Base-by-base conservation (phyloP, 495 filamentous ascomycete genomes). In the Niebla homalea region DNA sequence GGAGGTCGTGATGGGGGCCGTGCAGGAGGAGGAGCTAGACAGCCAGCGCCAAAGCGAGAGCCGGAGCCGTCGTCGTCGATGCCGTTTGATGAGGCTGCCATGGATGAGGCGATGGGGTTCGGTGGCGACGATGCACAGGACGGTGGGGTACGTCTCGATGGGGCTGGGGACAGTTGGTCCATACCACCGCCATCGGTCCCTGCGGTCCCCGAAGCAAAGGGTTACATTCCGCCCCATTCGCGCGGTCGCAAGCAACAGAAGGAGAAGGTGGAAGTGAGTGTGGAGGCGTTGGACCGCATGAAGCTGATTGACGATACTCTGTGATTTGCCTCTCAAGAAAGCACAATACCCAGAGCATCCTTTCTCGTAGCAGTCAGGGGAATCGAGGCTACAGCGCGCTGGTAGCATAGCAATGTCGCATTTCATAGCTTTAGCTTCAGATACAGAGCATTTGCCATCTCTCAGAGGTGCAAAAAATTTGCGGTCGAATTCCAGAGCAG, bases 11-110 rank as follows among this genome's bases (percentile, higher is more conserved):
- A 15, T 2, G 11, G 29, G 7, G 14, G 29, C 29, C 29, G 29
- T 32, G 29, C 35, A n/a, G 21, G 37, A 43, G 8, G 37, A 32
- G 8, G 48, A 42, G 6, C 2, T 0, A 15, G 29, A 29, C 12
- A 32, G 29, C 29, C 29, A 8, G 29, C 29, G 14, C 29, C 45
- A 10, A 37, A 48, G 32, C 45, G 4, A 36, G 39, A 41, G 39
- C 14, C 39, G 18, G 39, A 41, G 39, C 36, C 36, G 10, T 19
- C 39, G 39, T 36, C 25, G 1, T 36, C 23, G n/a, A 48, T 48
- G 45, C 25, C 45, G 25, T 48, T 48, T 36, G 45, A 48, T 26
- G 45, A 35, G 20, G 45, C 35, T 48, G 45, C 45, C 16, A 48
- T 48, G 32, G 45, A 48, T 26, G 45, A 48, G n/a, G 45, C 45